These are phyloP conservation scores for Solanum corneliomulleri DNA, from an alignment of 257 asterid species.

Conservation along the genomic window DNA sequence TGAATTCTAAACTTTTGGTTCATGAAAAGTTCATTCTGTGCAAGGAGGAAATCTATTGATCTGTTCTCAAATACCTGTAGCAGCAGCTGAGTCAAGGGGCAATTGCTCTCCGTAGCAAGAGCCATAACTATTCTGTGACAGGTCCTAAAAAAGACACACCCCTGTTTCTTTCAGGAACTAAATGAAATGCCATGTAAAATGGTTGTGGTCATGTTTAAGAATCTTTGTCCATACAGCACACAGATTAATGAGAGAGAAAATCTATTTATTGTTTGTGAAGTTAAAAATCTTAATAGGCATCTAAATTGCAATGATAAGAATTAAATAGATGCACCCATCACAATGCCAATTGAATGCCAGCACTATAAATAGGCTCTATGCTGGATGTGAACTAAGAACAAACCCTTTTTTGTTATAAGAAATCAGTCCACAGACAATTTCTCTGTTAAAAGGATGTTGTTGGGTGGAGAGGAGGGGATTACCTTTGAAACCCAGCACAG, in stretches of 20 bases:
- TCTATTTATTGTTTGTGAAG: background rate
- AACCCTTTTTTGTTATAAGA: background rate
- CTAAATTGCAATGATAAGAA: background rate
- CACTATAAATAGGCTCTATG: background rate
- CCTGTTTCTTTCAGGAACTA: background rate
- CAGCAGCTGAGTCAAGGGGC: background rate
- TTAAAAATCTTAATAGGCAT: background rate
- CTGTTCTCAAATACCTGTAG: background rate
- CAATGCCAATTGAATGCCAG: background rate
- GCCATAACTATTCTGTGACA: background rate
- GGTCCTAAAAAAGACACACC: background rate
- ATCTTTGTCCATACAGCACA: background rate
- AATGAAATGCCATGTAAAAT: background rate
- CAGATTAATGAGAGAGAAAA: background rate
- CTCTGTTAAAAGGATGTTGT: background rate
- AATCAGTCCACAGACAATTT: background rate
- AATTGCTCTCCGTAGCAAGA: background rate
- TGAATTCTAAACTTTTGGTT: background rate
- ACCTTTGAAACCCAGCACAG: conserved; percentile 88
- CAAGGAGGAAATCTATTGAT: background rate
- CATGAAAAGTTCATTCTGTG: background rate
- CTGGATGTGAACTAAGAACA: background rate
- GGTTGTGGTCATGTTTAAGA: background rate
- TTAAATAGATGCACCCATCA: background rate
- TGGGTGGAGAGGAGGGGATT: background rate